A percentile compares a stretch with the other conserved stretches of the same genome.
These are phyloP conservation scores for Narthecium ossifragum DNA, from an alignment of 106 monocot species.

Conservation along the genomic window DNA sequence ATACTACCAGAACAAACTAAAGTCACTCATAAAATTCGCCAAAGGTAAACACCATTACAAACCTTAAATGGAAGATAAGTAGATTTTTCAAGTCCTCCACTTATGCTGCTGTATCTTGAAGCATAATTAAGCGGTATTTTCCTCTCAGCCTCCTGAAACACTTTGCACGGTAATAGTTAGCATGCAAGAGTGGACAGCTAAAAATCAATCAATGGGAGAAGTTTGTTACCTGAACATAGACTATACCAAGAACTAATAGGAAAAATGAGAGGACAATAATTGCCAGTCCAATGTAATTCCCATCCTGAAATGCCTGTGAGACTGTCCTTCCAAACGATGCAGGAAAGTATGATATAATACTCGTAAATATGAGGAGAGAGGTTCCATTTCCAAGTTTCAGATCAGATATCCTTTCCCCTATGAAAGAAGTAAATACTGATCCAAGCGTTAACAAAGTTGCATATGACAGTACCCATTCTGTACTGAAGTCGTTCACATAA, in stretches of 20 bases:
- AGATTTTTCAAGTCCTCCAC: constrained; percentile 78
- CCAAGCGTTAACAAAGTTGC: constrained; percentile 83
- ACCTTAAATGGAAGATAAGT: constrained; percentile 99
- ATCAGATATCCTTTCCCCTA: constrained; percentile 96
- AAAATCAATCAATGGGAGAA: constrained; percentile 6
- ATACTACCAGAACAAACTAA: too few relatives aligned
- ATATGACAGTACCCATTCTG: constrained; percentile 83
- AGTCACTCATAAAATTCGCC: too few relatives aligned
- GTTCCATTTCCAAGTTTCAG: constrained; percentile 99
- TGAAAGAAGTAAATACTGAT: constrained; percentile 86
- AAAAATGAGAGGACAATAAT: constrained; percentile 72
- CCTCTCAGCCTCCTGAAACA: constrained; percentile 94
- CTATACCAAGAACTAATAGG: constrained; percentile 85
- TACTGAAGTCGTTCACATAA: constrained; percentile 85
- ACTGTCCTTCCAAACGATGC: constrained; percentile 93
- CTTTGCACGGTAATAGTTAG: constrained; percentile 34
- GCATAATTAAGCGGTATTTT: constrained; percentile 99
- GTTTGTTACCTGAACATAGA: constrained; percentile 90
- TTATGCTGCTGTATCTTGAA: constrained; percentile 88
- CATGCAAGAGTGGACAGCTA: neutral
- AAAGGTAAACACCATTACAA: constrained; percentile 11
- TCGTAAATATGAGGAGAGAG: constrained; percentile 95
- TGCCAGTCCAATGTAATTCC: constrained; percentile 81
- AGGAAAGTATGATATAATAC: constrained; percentile 95
- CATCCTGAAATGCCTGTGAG: constrained; percentile 91